Evolutionary conservation across 78 protist species (phyloP), one percentile per base, ranked within the genome.

Genomic region (Chrysochromulina parva): DNA sequence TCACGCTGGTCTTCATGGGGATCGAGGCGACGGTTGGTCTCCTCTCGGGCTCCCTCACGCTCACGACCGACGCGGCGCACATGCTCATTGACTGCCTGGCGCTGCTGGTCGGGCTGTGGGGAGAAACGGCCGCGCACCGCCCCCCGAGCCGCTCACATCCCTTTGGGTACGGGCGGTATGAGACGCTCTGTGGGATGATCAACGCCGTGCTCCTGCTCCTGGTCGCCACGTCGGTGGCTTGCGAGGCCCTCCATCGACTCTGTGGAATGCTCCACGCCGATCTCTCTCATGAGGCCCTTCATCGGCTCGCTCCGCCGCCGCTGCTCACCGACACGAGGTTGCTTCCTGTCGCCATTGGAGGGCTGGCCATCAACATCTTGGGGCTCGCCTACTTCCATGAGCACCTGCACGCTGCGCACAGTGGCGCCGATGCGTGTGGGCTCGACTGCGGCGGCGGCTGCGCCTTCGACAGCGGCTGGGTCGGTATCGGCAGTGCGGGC

Each of bases 61-160:
- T 98, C 14, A 94, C 97, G 54, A 94, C 98, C 0, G 99, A 98
- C 88, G 96, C 98, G 14, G 95, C 96, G 50, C 99, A 98, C 95
- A 98, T 98, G 99, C 88, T 97, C 16, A 95, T 97, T 26, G 99
- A 98, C 88, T 95, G 96, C 28, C 85, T 94, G 10, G 97, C 99
- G 20, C 62, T 98, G 14, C 62, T 58, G 24, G 62, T 13, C 7
- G 98, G 97, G 6, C 87, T 98, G 60, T 80, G 53, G 6, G 98
- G 98, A 2, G 62, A 95, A 5, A 90, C 94, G 87, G 93, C 97
- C 62, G n/a, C 97, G 26, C 90, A 90, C 80, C 96, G 97, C 95
- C 93, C 90, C 47, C 71, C 94, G 11, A 93, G 88, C 65, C 80
- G 87, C 13, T 28, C 28, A 47, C 95, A 67, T 57, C 62, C 98